Base-by-base conservation (phyloP, 768 basidiomycete genomes). In the Agrocybe pediades region DNA sequence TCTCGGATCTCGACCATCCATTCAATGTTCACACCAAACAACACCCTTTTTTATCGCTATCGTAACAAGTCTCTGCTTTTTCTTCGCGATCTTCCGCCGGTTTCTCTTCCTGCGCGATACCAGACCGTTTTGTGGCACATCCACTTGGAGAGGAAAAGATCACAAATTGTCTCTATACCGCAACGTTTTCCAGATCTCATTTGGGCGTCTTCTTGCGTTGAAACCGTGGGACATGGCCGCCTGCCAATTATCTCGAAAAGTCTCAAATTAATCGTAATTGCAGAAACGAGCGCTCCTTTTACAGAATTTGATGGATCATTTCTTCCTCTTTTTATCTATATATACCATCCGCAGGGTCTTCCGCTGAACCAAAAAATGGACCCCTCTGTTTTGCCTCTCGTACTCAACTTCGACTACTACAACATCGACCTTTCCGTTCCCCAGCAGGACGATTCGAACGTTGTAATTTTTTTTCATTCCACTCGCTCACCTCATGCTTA, bases 211-310 rank as follows among this genome's bases (percentile, higher is more conserved):
- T 64, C 67, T 56, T 66, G 72, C 62, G 69, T 46, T 62, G 42
- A 55, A 69, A 74, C 64, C 71, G 73, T 69, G 71, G 68, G 71
- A 71, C 48, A 23, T 33, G 25, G 46, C 17, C 45, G n/a, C n/a
- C n/a, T n/a, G n/a, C n/a, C n/a, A n/a, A n/a, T n/a, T n/a, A n/a
- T n/a, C n/a, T n/a, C n/a, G n/a, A n/a, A n/a, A n/a, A n/a, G n/a
- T n/a, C n/a, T n/a, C n/a, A n/a, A n/a, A n/a, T n/a, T n/a, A n/a
- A n/a, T n/a, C 7, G 15, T 7, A 30, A 30, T 7, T 7, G 29
- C 29, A 30, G 7, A 30, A 15, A 36, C n/a, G 11, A 36, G 29
- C 17, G 57, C 45, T 57, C 62, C 62, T 61, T 61, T 63, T 63
- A 27, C 44, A 58, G 57, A 54, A 30, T 30, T n/a, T n/a, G n/a